Base-by-base conservation (phyloP, 257 asterid genomes). In the Orobanche coerulescens region DNA sequence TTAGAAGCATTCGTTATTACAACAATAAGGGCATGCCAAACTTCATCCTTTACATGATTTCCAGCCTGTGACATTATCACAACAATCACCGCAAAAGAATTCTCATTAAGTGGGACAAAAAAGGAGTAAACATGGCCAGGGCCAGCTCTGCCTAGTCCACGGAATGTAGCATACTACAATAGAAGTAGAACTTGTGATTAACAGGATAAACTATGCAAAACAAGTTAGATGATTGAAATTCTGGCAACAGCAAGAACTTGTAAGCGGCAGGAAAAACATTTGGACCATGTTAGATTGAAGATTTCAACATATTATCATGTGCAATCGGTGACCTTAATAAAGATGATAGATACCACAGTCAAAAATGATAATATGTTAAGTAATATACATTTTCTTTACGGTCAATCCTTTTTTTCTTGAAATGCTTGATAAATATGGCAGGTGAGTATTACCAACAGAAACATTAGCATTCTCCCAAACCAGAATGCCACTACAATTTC, bases 1-100 rank as follows among this genome's bases (percentile, higher is more conserved):
- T 84, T 68, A 63, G 95, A 75, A 70, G 97, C 94, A 85, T 93
- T 93, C 26, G 95, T 86, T 64, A 89, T 80, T 67, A 93, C 88
- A 47, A 93, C 87, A 22, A 93, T 79, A 55, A 93, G 95, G 22
- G 90, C 92, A 75, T 93, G 95, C 96, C 97, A 93, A 25, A 83
- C 99, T 64, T 93, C 99, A 76, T 89, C 97, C 78, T 89, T 89
- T 40, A 93, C 96, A 79, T 75, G 64, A 67, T 75, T 89, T 74
- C 97, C 99, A 70, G 99, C 97, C 99, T 93, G 79, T 61, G 67
- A 66, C 50, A 40, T 39, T 33, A 69, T 69, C 72, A 79, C 64
- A 55, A 66, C 34, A 64, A 58, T 75, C 70, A 64, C 40, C 52
- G 67, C 53, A 52, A 57, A n/a, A n/a, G n/a, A n/a, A n/a, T n/a